Evolutionary conservation across 2,329 filamentous ascomycete genomes (phyloP), one percentile per base, ranked within the genome.

Genomic region (Paracoccidioides brasiliensis): DNA sequence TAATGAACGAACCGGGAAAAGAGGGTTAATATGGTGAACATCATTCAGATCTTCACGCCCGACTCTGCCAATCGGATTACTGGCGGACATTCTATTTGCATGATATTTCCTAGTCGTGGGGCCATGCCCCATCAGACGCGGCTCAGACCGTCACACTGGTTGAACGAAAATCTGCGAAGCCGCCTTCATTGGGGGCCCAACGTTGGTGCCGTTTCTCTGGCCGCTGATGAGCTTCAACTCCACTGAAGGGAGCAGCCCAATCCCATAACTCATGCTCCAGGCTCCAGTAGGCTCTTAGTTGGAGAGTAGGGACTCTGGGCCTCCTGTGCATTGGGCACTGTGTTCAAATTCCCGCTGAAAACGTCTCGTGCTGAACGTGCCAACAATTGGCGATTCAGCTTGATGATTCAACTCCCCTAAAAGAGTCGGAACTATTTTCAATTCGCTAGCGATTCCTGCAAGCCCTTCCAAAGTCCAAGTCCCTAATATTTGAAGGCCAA

Each of bases 131-230:
- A 46, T 30, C 44, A 46, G 30, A 28, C 28, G 44, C 30, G 44
- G 33, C 12, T n/a, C 30, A 48, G 5, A 9, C 44, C 22, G 22
- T 22, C 22, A 22, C 22, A 22, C 22, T 22, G 22, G 2, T 22
- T 22, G 22, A 22, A 22, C 22, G 1, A 22, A 22, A 22, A 22
- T 22, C 22, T 22, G 22, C 22, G 22, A 22, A 22, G 22, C 22
- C 22, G 22, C 22, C 2, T 22, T 22, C 22, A 22, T 22, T 22
- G 22, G 1, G 22, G 12, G 12, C 14, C 37, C 28, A 32, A n/a
- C 50, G 50, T 52, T 43, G 50, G 33, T 37, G 50, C 50, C 50
- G 50, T 52, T 52, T 30, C 37, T 52, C 22, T 12, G 50, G 37
- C 50, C 38, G 50, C 33, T 52, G 28, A 37, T 52, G 37, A n/a